These are phyloP conservation scores for Verticillium nonalfalfae DNA, from an alignment of 2,329 filamentous ascomycete genomes.

Conservation along the genomic window DNA sequence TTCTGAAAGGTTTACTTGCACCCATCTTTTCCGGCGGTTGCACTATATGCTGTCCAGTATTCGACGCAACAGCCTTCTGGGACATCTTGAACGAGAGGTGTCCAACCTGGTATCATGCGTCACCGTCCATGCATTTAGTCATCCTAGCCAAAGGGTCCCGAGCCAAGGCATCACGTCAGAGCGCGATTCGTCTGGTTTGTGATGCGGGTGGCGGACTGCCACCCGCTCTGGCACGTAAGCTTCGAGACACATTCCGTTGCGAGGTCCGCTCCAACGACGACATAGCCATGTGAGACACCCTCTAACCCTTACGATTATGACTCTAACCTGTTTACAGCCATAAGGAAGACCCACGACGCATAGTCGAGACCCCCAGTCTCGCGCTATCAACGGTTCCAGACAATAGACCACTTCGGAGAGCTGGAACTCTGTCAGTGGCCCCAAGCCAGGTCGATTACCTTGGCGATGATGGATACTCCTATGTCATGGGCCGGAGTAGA, in stretches of 20 bases:
- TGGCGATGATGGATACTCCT: conserved; percentile 43
- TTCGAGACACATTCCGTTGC: conserved; percentile 44
- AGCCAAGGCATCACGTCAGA: conserved; percentile 33
- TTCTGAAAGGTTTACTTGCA: conserved; percentile 48
- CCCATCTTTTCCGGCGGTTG: conserved; percentile 47
- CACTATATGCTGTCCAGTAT: conserved; percentile 45
- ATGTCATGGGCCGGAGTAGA: conserved; percentile 48
- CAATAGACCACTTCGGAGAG: conserved; percentile 32
- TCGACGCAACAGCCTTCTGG: conserved; percentile 50
- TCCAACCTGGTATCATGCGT: conserved; percentile 53
- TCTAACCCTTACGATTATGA: background rate
- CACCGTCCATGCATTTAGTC: conserved; percentile 49
- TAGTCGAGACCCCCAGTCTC: background rate
- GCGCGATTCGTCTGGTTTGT: conserved; percentile 42
- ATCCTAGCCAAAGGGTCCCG: conserved; percentile 39
- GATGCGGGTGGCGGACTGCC: conserved; percentile 48
- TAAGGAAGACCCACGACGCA: background rate
- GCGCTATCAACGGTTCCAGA: background rate
- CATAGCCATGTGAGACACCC: conserved; percentile 43
- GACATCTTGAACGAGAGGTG: conserved; percentile 38
- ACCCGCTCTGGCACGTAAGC: conserved; percentile 39
- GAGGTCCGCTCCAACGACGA: conserved; percentile 50
- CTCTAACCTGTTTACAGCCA: background rate
- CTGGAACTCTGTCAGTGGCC: conserved; percentile 48
- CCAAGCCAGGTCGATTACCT: conserved; percentile 46